phyloP scores from a whole-genome alignment of 331 rosid species.

The Quercus lobata region DNA sequence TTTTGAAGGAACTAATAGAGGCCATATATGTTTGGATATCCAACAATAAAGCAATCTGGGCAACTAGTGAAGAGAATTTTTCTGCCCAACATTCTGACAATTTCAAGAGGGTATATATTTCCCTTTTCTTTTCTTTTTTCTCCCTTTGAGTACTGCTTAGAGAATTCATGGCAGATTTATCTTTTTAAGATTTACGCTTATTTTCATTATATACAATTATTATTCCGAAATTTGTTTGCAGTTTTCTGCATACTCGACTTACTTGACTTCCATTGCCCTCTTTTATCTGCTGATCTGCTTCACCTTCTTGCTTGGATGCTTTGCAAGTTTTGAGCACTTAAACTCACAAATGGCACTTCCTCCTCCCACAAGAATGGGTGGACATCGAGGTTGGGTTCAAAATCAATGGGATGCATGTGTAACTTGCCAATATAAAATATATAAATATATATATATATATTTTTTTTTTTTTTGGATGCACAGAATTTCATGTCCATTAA shows the following conservation, averaged over 20 bases:
- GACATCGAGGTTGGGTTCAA: too few relatives aligned
- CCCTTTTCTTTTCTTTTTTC: not conserved
- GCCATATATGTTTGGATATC: constrained; percentile 49
- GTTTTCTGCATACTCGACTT: not conserved
- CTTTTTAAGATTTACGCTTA: not conserved
- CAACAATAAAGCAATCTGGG: constrained; percentile 37
- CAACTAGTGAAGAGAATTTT: constrained; percentile 25
- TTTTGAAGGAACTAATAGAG: constrained; percentile 54
- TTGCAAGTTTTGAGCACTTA: not conserved
- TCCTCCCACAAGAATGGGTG: too few relatives aligned
- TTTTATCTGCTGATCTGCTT: not conserved
- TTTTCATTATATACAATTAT: not conserved
- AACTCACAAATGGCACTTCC: not conserved
- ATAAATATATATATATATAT: too few relatives aligned
- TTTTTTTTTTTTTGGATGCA: too few relatives aligned
- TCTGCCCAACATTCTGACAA: constrained; percentile 25
- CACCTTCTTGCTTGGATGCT: not conserved
- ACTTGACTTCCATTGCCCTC: not conserved
- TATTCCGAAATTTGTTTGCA: not conserved
- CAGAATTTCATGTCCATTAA: not conserved
- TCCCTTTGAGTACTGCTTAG: not conserved
- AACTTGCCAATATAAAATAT: too few relatives aligned
- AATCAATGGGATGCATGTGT: too few relatives aligned
- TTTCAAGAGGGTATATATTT: constrained; percentile 47
- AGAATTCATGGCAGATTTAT: not conserved